Evolutionary conservation across 441 rosid genomes (phyloP).

Genomic region (Eutrema salsugineum): DNA sequence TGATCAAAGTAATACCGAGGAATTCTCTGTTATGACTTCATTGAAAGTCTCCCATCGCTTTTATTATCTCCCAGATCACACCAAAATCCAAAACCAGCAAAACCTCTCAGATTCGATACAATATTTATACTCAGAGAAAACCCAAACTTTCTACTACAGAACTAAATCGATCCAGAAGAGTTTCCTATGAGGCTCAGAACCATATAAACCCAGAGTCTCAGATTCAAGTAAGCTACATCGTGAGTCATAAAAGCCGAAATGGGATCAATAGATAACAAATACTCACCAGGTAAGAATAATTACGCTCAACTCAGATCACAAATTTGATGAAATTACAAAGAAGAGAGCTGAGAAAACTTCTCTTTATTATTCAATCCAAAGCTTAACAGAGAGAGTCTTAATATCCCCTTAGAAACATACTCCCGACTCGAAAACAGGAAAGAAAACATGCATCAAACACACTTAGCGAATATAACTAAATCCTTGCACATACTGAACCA

Average conservation of each 20-base stretch:
- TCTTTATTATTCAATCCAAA: slow-evolving; percentile 18
- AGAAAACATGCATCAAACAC: background rate
- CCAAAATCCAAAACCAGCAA: background rate
- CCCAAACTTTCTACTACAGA: background rate
- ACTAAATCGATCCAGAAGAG: background rate
- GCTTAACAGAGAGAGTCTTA: background rate
- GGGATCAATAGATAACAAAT: background rate
- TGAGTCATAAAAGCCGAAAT: background rate
- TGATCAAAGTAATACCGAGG: background rate
- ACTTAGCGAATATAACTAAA: background rate
- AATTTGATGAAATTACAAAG: background rate
- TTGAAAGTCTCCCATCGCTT: background rate
- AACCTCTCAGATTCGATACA: background rate
- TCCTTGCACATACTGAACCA: background rate
- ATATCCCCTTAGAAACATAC: background rate
- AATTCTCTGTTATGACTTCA: background rate
- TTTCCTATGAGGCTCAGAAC: background rate
- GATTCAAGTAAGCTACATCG: background rate
- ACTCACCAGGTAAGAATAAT: background rate
- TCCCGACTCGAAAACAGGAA: background rate
- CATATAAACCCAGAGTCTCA: background rate
- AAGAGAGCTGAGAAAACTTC: background rate
- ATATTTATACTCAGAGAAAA: background rate
- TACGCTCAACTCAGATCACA: background rate
- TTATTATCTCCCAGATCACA: background rate